These are phyloP conservation scores for Blastobotrys americana DNA, from an alignment of 805 yeast species.

Conservation along the genomic window DNA sequence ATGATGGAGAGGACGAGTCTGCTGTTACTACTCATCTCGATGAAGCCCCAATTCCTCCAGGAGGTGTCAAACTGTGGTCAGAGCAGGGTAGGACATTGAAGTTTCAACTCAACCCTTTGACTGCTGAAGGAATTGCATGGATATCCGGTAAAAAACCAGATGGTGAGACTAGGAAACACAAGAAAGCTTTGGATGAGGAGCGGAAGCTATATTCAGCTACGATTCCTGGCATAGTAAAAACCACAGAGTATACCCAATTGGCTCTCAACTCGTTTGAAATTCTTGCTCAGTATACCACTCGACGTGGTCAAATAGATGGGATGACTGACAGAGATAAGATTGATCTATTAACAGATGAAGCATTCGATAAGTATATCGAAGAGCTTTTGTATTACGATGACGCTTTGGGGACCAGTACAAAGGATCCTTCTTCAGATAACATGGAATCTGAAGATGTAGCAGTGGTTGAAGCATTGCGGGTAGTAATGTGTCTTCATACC, in stretches of 20 bases:
- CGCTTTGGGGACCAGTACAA: conserved; percentile 3
- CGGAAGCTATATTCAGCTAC: conserved; percentile 16
- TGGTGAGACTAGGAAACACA: too few species aligned
- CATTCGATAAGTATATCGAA: conserved; percentile 7
- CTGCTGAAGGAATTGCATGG: conserved; percentile 25
- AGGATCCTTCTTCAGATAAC: conserved; percentile 4
- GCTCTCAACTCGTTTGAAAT: conserved; percentile 13
- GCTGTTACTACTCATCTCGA: too few species aligned
- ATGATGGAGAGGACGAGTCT: too few species aligned
- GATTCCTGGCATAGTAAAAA: conserved; percentile 12
- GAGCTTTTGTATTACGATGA: conserved; percentile 2
- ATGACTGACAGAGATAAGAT: conserved; percentile 1
- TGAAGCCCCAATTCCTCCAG: conserved; percentile 25
- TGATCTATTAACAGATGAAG: conserved; percentile 5
- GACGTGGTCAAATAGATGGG: conserved; percentile 4
- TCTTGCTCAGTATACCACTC: conserved; percentile 4
- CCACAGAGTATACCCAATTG: conserved; percentile 14
- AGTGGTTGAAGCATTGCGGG: conserved; percentile 18
- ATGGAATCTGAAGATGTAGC: conserved; percentile 6
- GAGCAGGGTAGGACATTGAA: conserved; percentile 23
- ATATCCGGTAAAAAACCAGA: conserved; percentile 11
- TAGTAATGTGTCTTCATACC: conserved; percentile 20
- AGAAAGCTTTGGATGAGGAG: conserved; percentile 16
- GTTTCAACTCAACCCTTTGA: conserved; percentile 19
- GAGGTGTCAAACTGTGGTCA: conserved; percentile 20